phyloP scores from a whole-genome alignment of 768 basidiomycete genomes.

The Lactarius indigo region DNA sequence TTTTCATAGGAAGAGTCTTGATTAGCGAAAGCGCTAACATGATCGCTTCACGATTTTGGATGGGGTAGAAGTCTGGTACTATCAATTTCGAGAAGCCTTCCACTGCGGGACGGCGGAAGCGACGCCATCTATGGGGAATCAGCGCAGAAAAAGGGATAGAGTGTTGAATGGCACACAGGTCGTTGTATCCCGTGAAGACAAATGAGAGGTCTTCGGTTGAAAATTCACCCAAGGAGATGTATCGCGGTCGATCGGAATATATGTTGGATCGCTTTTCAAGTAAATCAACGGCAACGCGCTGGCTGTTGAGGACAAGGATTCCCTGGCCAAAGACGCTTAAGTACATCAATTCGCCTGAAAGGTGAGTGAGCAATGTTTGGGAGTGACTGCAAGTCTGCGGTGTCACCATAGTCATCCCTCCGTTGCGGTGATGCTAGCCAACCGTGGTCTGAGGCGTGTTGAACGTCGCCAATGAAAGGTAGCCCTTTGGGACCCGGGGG shows the following conservation, averaged over 20 bases:
- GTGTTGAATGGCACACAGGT: background rate
- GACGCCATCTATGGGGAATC: background rate
- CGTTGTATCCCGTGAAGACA: background rate
- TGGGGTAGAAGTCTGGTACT: background rate
- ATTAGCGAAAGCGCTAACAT: conserved; percentile 23
- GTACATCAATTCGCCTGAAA: background rate
- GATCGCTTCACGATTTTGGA: background rate
- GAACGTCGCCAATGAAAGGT: background rate
- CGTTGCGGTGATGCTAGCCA: background rate
- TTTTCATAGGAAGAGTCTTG: conserved; percentile 31
- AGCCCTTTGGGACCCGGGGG: background rate
- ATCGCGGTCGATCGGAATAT: background rate
- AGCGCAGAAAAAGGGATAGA: background rate
- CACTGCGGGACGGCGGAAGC: background rate
- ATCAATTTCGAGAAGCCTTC: background rate
- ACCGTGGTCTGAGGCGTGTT: background rate
- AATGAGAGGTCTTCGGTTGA: background rate
- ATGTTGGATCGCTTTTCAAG: background rate
- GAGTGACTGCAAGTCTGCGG: background rate
- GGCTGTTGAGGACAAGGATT: background rate
- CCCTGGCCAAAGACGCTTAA: background rate
- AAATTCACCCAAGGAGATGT: background rate
- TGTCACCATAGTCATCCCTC: background rate
- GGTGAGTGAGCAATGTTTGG: background rate
- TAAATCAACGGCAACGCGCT: background rate